Evolutionary conservation across 140 eudicot species (phyloP), one percentile per base, ranked within the genome.

Genomic region (Anethum foeniculum): DNA sequence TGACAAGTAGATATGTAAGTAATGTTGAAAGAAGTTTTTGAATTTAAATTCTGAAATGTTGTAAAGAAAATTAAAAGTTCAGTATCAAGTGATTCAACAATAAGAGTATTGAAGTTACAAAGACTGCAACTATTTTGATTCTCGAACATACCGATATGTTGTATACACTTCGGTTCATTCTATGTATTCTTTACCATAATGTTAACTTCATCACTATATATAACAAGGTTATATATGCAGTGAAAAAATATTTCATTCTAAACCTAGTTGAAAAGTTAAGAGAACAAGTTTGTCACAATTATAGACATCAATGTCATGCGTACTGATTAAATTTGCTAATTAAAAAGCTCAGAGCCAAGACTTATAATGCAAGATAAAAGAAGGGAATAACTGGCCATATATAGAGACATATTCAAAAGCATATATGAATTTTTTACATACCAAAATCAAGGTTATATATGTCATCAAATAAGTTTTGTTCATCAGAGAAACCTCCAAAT

Each of bases 401-500:
- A 67, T 30, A 67, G 3, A 67, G 21, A 67, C 34, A 30, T 1
- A 27, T 32, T 32, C 43, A 14, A 14, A 30, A 1, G 15, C 23
- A 67, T 19, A 67, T 15, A 13, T 67, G n/a, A 23, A n/a, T 74
- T 43, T 74, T 23, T 43, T 44, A 14, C 78, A 68, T 90, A 95
- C 99, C 99, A 79, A 93, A 80, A 78, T 95, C 97, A 83, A 95
- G 93, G 93, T 93, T 85, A 79, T 91, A 86, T 19, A 95, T 88
- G 82, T 95, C 99, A 80, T 93, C 94, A 81, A 80, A 95, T 34
- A 95, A 87, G 82, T 88, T 91, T 80, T 93, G 96, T 71, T 86
- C 97, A 84, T 95, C 97, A 51, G 96, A 89, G 91, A 95, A 95
- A 75, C 99, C 99, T 64, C 99, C 99, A 87, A 95, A 95, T 21